Evolutionary conservation across 768 basidiomycete species (phyloP), one percentile per base, ranked within the genome.

Genomic region (Gyrodon lividus): DNA sequence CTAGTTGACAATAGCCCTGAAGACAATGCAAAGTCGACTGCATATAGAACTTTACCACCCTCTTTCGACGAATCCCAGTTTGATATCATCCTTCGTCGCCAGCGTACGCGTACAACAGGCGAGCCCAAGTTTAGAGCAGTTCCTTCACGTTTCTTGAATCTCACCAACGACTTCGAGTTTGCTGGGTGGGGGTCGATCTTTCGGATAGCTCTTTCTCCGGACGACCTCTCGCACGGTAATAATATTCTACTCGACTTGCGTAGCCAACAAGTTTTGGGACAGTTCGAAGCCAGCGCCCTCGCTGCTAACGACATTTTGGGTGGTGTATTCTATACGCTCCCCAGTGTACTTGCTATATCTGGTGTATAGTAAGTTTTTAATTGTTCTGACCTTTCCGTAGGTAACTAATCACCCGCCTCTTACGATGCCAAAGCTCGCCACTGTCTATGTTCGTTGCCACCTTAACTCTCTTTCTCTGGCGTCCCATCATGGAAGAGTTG

Each of bases 401-500:
- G 16, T 22, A 10, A 16, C 38, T 43, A 7, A 56, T 6, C 24
- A 30, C 24, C 24, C 47, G 20, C 24, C 22, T 26, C 42, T 19
- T 26, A 4, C n/a, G 17, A 23, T 10, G 19, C 6, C 38, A 41
- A 57, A 86, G 84, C 60, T 87, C 86, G 2, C 86, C 87, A 0
- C 77, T 90, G 37, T 82, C 86, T 7, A 70, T 90, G 50, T 76
- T 85, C 33, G 59, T 84, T 22, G 84, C 88, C 0, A 80, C 82
- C 0, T 64, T 82, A 26, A 74, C 84, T 1, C 61, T 87, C 3
- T 85, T 84, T 58, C 62, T 89, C 20, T 90, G 86, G 84, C 79
- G 85, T 12, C 87, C 87, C 2, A 77, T 90, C 41, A 82, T 91
- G 79, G 77, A 80, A 56, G 88, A 89, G 61, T 67, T 91, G 8